Evolutionary conservation across 495 filamentous ascomycete species (phyloP), one percentile per base, ranked within the genome.

Genomic region (Filosporella fistucella): DNA sequence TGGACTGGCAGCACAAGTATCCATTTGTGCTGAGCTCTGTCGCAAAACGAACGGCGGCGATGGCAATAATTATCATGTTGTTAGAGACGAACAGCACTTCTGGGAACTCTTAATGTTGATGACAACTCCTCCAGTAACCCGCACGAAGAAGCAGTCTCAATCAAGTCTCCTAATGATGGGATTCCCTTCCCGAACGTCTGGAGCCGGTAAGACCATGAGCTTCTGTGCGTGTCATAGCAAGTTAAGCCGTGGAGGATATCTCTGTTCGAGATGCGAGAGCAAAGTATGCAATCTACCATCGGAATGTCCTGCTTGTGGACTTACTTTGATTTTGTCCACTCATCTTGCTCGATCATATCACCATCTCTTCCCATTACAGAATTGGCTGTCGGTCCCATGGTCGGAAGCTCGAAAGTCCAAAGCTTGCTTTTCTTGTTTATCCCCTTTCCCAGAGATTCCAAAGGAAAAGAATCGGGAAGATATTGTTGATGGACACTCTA

Each of bases 101-200:
- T 78, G 82, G 12, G 90, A 96, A 49, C 71, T 96, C n/a, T 70
- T 97, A 48, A 81, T 97, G 67, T 81, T 83, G 26, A 77, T 85
- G 29, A 97, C 91, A 6, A 95, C 87, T 8, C 93, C 93, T 2
- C 94, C 93, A 2, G 82, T 86, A 16, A 84, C 88, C 4, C 79
- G 85, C 37, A 75, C 81, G 0, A 66, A 77, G 26, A 81, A 82
- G 59, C 78, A 83, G 56, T 78, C 74, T 49, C 76, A 80, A 36
- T 84, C 85, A 29, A 86, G 86, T 21, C 72, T 97, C 24, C 75
- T 99, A 12, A 94, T 90, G 86, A 97, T 97, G 94, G 94, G 93
- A 3, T 99, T 99, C 57, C 93, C 93, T n/a, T 91, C 85, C 36
- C 81, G 93, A 13, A 85, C 85, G n/a, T 30, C 42, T 8, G 51